These are phyloP conservation scores for Fusarium sterilihyphosum DNA, from an alignment of 2,329 filamentous ascomycete species.

Conservation along the genomic window DNA sequence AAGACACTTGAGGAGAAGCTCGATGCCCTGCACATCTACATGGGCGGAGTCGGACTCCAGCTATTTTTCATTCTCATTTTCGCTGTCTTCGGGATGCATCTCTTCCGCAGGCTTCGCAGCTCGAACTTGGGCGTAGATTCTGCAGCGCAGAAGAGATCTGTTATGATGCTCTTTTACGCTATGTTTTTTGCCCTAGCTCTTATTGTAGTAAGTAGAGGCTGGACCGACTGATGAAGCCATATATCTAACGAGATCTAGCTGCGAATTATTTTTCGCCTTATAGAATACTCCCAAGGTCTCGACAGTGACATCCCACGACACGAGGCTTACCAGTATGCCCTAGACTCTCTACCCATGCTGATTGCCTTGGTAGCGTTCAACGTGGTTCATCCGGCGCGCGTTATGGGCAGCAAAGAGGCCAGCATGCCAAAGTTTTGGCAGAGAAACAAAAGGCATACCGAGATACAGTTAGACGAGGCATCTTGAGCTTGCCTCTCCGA, in stretches of 20 bases:
- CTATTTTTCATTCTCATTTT: not conserved
- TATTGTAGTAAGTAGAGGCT: not conserved
- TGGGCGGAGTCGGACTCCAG: not conserved
- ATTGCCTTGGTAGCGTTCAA: not conserved
- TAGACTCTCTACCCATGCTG: not conserved
- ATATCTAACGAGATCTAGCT: not conserved
- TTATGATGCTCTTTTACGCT: not conserved
- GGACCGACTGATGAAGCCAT: accelerated
- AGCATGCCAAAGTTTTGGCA: not conserved
- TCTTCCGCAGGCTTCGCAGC: not conserved
- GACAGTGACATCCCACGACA: not conserved
- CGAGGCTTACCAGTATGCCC: not conserved
- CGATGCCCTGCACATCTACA: not conserved
- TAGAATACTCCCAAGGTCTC: not conserved
- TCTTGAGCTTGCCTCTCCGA: not conserved
- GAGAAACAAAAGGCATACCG: not conserved
- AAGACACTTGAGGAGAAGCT: accelerated
- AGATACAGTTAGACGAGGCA: not conserved
- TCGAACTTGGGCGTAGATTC: not conserved
- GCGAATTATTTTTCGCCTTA: not conserved
- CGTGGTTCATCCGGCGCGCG: not conserved
- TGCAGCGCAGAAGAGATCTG: not conserved
- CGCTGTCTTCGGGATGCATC: not conserved
- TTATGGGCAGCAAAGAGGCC: not conserved
- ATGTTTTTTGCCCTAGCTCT: not conserved